A percentile compares a stretch with the other conserved stretches of the same genome.
Conservation (phyloP, 2,329 filamentous ascomycete genomes). For the Aspergillus sp. region DNA sequence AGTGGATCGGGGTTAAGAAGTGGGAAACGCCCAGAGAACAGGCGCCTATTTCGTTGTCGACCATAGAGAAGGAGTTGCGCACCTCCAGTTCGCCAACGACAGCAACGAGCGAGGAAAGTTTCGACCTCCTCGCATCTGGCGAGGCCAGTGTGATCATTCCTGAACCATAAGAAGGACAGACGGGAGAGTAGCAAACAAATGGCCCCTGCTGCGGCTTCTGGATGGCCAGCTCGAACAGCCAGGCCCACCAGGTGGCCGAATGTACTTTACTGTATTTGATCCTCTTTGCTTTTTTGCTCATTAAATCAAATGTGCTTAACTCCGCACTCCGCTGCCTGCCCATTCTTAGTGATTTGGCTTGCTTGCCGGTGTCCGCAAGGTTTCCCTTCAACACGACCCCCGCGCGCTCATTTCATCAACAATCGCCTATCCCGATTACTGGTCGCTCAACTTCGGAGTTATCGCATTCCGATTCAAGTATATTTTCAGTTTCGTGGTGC, state of each 20-base stretch:
- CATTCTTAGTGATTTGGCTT: conserved; percentile 3
- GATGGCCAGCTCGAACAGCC: conserved; percentile 13
- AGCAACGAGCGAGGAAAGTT: conserved; percentile 53
- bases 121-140: conserved; percentile 49
- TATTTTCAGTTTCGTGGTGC: not conserved
- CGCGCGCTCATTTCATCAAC: not conserved
- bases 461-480: conserved; percentile 14
- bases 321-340: conserved; percentile 1
- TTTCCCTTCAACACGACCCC: not conserved
- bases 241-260: conserved; percentile 4
- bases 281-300: conserved; percentile 8
- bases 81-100: conserved; percentile 44
- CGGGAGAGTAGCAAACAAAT: conserved; percentile 21
- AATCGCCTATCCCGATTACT: not conserved
- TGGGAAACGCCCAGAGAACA: conserved; percentile 28
- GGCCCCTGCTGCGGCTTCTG: conserved; percentile 1
- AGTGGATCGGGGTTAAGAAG: conserved; percentile 46
- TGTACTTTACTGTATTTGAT: conserved; percentile 18
- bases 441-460: conserved; percentile 15
- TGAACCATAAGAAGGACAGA: conserved; percentile 15
- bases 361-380: not conserved
- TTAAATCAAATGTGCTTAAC: conserved; percentile 7
- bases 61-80: conserved; percentile 18
- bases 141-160: conserved; percentile 49
- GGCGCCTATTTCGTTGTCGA: conserved; percentile 11